Base-by-base conservation (phyloP, 1,284 basidiomycete species). In the Boletus holoroseus region DNA sequence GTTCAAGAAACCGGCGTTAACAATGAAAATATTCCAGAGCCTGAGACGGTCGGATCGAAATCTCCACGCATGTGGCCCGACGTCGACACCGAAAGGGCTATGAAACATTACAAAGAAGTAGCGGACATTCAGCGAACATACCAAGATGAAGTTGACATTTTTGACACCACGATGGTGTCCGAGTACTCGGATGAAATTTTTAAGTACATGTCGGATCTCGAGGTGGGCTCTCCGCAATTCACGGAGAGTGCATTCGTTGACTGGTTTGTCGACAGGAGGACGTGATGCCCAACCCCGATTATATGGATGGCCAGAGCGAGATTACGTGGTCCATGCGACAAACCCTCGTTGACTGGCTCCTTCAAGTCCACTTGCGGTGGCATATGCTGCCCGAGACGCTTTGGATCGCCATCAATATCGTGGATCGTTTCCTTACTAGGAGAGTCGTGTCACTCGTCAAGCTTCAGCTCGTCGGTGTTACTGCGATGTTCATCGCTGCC, bases 101-200 rank as follows among this genome's bases (percentile, higher is more conserved):
- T 76, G 52, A 73, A 73, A 55, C 82, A 82, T 60, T 69, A 78
- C 64, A 73, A 72, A 44, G 77, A 88, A 59, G 70, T 90, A 38
- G 75, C 84, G 15, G 76, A 79, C 15, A 76, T 95, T 58, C 85
- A 84, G 60, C 77, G 83, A 45, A 74, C 73, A 36, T 89, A 91
- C 70, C 76, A 84, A 39, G 90, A 93, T 55, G 84, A 90, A 49
- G 76, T 88, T 22, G 94, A 97, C 64, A 78, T 86, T 64, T 84
- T 83, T 59, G 96, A 99, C 71, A 88, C 88, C 24, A 93, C 91
- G 9, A 97, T 99, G 95, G 94, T 96, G 20, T 93, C 94, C 41
- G 96, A 99, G 70, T 99, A 99, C 67, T 82, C 94, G 24, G 91
- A 94, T 27, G 95, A 99, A 54, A 99, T 99, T 66, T 99, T 99